Percentiles rank a stretch among this genome's conserved stretches.
These are phyloP conservation scores for Musa balbisiana DNA, from an alignment of 202 grass and related monocot genomes.

Conservation along the genomic window DNA sequence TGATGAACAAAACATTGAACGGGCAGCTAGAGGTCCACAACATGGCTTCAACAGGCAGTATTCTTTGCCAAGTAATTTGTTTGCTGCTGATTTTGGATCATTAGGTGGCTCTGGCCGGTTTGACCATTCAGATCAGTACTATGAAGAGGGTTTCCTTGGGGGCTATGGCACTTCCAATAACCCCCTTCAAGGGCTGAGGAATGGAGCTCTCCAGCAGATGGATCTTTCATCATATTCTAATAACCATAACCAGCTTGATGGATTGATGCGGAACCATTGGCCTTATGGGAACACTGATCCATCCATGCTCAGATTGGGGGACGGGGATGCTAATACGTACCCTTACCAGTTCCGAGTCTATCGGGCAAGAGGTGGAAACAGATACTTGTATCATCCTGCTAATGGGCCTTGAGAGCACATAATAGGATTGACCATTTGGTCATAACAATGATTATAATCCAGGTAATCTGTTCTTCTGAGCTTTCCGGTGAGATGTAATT, in stretches of 20 bases:
- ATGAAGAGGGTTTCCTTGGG: constrained; percentile 6
- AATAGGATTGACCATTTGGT: not conserved
- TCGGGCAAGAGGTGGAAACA: constrained; percentile 1
- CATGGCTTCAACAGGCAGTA: constrained; percentile 14
- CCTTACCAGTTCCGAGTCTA: constrained; percentile 1
- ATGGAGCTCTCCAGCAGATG: not conserved
- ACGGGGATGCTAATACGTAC: constrained; percentile 7
- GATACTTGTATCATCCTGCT: constrained; percentile 6
- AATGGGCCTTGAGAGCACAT: constrained; percentile 6
- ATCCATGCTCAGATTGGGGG: not conserved
- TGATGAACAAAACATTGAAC: constrained; percentile 18
- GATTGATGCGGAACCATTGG: constrained; percentile 6
- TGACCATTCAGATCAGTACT: constrained; percentile 14
- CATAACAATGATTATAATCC: constrained; percentile 15
- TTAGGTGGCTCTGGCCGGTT: not conserved
- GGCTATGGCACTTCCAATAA: not conserved
- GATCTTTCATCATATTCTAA: constrained; percentile 11
- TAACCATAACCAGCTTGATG: constrained; percentile 9
- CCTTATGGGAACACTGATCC: constrained; percentile 1
- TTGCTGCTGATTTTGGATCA: not conserved
- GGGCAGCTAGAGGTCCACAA: not conserved
- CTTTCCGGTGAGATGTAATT: constrained; percentile 11
- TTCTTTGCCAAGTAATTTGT: constrained; percentile 8
- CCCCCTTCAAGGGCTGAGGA: constrained; percentile 1
- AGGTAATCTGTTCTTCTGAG: constrained; percentile 16